Percentiles rank a stretch among this genome's conserved stretches.
These are phyloP conservation scores for Hirsutella rhossiliensis DNA, from an alignment of 2,329 filamentous ascomycete species.

Conservation along the genomic window DNA sequence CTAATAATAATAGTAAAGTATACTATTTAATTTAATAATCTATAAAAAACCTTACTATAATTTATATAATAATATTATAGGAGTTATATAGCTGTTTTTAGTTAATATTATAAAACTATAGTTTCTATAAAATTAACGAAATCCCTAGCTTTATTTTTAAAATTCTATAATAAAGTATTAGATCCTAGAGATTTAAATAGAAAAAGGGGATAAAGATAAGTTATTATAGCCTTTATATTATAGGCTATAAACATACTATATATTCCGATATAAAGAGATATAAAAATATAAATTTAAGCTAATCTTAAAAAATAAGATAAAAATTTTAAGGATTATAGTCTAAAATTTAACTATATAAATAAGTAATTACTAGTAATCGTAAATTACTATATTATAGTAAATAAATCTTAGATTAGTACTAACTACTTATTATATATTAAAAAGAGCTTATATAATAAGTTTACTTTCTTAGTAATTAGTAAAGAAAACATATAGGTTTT, in stretches of 20 bases:
- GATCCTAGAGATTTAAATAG: background rate
- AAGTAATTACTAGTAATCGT: too few species aligned
- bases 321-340: background rate
- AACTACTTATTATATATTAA: too few species aligned
- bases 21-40: background rate
- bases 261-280: background rate
- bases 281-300: background rate
- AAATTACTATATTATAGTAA: too few species aligned
- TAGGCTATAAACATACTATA: background rate
- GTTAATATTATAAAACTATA: background rate
- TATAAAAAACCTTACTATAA: background rate
- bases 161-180: background rate
- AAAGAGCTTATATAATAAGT: too few species aligned
- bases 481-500: too few species aligned
- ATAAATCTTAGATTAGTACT: too few species aligned
- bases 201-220: background rate
- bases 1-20: too few species aligned
- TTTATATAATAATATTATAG: background rate
- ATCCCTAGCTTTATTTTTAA: background rate
- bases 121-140: background rate
- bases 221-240: background rate
- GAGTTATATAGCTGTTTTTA: background rate
- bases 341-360: too few species aligned
- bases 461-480: too few species aligned
- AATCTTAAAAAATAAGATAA: background rate